A percentile compares a stretch with the other conserved stretches of the same genome.
Evolutionary conservation across 148 eudicot species (phyloP).

Genomic region (Diospyros lotus): DNA sequence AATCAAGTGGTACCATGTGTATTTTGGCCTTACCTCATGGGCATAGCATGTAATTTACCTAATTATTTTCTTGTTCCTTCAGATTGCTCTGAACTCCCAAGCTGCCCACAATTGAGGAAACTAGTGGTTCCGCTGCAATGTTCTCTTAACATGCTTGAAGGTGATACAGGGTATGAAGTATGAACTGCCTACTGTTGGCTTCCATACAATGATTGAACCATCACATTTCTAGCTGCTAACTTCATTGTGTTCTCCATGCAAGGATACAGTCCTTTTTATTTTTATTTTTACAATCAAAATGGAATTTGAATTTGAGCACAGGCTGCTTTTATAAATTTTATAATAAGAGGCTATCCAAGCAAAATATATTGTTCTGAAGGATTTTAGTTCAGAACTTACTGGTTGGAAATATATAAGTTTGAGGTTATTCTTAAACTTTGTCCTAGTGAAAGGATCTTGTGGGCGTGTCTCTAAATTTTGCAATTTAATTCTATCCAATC

Average conservation of each 20-base stretch:
- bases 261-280: neutral
- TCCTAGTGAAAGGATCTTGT: too few species aligned
- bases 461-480: too few species aligned
- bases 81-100: constrained; percentile 26
- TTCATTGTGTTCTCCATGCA: neutral
- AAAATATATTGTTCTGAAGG: neutral
- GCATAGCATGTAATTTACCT: neutral
- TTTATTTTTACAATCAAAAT: neutral
- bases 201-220: neutral
- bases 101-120: constrained; percentile 33
- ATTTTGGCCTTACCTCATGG: too few species aligned
- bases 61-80: constrained; percentile 15
- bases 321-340: neutral
- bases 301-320: neutral
- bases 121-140: constrained; percentile 62
- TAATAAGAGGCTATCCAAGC: neutral
- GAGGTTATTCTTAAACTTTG: too few species aligned
- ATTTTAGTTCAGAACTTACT: too few species aligned
- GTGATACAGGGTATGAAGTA: constrained; percentile 82
- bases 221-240: neutral
- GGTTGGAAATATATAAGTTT: too few species aligned
- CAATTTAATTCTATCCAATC: too few species aligned
- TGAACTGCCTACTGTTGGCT: neutral
- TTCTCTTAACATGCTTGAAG: constrained; percentile 94
- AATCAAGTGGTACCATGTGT: too few species aligned